Evolutionary conservation across 1,139 yeast species (phyloP).

Genomic region (Groenewaldozyma sp.): DNA sequence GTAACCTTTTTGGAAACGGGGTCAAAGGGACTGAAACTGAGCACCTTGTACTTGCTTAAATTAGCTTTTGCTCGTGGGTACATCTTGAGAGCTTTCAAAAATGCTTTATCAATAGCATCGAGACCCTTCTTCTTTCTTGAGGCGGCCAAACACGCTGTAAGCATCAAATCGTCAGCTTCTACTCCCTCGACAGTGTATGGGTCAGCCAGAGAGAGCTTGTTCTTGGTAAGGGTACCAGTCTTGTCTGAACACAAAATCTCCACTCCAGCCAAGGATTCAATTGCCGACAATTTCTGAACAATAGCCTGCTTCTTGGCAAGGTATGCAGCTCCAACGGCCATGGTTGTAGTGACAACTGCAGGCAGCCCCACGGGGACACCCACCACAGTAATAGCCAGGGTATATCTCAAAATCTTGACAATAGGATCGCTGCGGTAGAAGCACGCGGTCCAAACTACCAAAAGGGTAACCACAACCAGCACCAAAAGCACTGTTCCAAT

Average conservation of each 20-base stretch:
- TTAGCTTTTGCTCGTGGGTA: slow-evolving; percentile 53
- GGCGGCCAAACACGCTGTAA: slow-evolving; percentile 97
- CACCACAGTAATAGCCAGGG: slow-evolving; percentile 91
- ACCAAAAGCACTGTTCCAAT: slow-evolving; percentile 90
- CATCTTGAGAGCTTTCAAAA: slow-evolving; percentile 69
- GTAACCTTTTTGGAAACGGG: slow-evolving; percentile 67
- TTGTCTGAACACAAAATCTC: slow-evolving; percentile 98
- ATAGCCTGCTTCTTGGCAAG: slow-evolving; percentile 97
- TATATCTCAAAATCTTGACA: slow-evolving; percentile 84
- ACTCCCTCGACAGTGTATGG: slow-evolving; percentile 99
- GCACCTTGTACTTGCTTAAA: slow-evolving; percentile 55
- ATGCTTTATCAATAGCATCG: slow-evolving; percentile 96
- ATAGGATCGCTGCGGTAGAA: slow-evolving; percentile 90
- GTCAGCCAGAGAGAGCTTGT: slow-evolving; percentile 91
- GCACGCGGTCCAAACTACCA: slow-evolving; percentile 88
- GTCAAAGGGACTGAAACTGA: slow-evolving; percentile 63
- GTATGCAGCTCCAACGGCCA: slow-evolving; percentile 99
- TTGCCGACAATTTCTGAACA: slow-evolving; percentile 96
- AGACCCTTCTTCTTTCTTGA: slow-evolving; percentile 98
- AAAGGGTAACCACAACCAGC: slow-evolving; percentile 77
- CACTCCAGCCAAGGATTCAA: slow-evolving; percentile 98
- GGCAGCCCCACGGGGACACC: slow-evolving; percentile 99
- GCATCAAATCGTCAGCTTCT: slow-evolving; percentile 93
- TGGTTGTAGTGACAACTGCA: slow-evolving; percentile 98
- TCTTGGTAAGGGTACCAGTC: slow-evolving; percentile 98